Base-by-base conservation (phyloP, 139 green algal genomes). In the Chara braunii region DNA sequence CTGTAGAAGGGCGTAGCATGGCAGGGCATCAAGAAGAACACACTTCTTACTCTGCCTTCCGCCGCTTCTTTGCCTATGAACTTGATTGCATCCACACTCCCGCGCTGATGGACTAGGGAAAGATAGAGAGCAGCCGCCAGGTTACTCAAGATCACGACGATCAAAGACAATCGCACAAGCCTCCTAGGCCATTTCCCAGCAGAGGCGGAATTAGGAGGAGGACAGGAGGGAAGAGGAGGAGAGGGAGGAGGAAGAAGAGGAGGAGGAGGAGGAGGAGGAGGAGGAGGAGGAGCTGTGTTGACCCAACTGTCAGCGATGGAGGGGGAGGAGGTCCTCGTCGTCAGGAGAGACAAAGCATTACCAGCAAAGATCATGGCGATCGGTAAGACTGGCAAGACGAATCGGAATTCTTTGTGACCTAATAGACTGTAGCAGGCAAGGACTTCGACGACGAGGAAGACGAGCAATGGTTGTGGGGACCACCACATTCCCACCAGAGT, bases 351-450 rank as follows among this genome's bases (percentile, higher is more conserved):
- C 6, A 70, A 50, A 5, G 60, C 60, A 8, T 70, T 8, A 48
- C 58, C 58, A 30, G 43, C 48, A 32, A 50, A 68, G 6, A 22
- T 22, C 43, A 68, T 43, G 11, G 43, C 58, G 11, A 70, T n/a
- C 7, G 60, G 60, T 28, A 70, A 50, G n/a, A 70, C 8, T 34
- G 60, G 60, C 9, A 70, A 35, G 8, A 70, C 51, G 30, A 70
- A 70, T 7, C 60, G 40, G 60, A 70, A 68, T 29, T 70, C 60
- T 29, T 70, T 70, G 34, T 70, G 60, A 6, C 9, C 8, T 18
- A 68, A 6, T n/a, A 7, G 43, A 26, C 51, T 68, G n/a, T 70
- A 67, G n/a, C 7, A 5, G 6, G 50, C 60, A 5, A 70, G 5
- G 4, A 28, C 28, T 50, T 50, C 60, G 7, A 70, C 8, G 48